Evolutionary conservation across 129 eudicot species (phyloP), one percentile per base, ranked within the genome.

Genomic region (Solidago caesia): DNA sequence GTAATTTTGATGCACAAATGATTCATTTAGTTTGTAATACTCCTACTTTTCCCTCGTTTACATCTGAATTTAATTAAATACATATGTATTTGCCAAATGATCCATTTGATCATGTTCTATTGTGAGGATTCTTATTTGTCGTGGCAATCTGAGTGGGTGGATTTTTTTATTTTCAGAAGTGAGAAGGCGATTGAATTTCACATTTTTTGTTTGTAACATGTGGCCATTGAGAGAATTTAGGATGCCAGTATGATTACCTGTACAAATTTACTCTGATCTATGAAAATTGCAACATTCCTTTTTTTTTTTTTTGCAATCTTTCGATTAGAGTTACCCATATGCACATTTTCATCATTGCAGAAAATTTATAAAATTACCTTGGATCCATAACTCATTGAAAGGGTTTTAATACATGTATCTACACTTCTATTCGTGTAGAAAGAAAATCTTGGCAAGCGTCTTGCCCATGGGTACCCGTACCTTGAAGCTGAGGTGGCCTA

Each of bases 401-500:
- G 1, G 41, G 8, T 42, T 65, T 53, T 53, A 70, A 15, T 13
- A 27, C 59, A 26, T 6, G 43, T 33, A 39, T 39, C 14, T 12
- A 12, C 67, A 11, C 45, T 74, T 7, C 27, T 10, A 16, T 47
- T 44, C 51, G 29, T 76, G 55, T 69, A 93, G 97, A 86, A 86
- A 77, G 98, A 93, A 83, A 88, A 91, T 73, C 72, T 93, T 68
- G 97, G 96, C 42, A 93, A 93, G 83, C 85, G 97, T 52, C 91
- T 93, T 64, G 98, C 98, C 56, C 97, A 93, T 83, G 98, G 97
- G 77, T 90, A 90, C 82, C 97, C 98, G 3, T 86, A 79, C 71
- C 81, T 90, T 48, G 98, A 93, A 85, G 98, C 97, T 41, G 97
- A 93, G 78, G 98, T 93, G 76, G 98, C 97, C 6, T 90, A 90